These are phyloP conservation scores for Pseudozyma sp. DNA, from an alignment of 1,284 basidiomycete genomes.

Conservation along the genomic window DNA sequence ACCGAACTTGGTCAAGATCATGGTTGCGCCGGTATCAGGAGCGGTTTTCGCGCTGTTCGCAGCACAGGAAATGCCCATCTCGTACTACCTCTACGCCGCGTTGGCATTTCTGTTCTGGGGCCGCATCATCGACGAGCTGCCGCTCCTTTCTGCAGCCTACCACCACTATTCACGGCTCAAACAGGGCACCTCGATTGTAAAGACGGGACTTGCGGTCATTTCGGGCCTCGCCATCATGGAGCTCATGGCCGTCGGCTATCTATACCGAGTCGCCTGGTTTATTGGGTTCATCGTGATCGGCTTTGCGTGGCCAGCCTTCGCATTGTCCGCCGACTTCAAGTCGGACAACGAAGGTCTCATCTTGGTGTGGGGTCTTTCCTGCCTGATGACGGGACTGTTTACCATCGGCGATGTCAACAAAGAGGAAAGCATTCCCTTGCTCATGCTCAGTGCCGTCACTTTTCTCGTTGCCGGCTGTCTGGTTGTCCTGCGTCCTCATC, in stretches of 20 bases:
- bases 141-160: slow-evolving; percentile 28
- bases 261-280: slow-evolving; percentile 78
- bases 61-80: slow-evolving; percentile 77
- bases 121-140: slow-evolving; percentile 46
- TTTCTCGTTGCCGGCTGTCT: slow-evolving; percentile 37
- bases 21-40: slow-evolving; percentile 32
- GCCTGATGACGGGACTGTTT: slow-evolving; percentile 76
- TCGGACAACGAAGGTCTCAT: slow-evolving; percentile 65
- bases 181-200: not conserved
- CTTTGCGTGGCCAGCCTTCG: slow-evolving; percentile 73
- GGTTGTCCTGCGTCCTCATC: slow-evolving; percentile 16
- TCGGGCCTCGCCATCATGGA: slow-evolving; percentile 67
- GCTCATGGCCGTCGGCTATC: slow-evolving; percentile 77
- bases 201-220: slow-evolving; percentile 4
- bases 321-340: slow-evolving; percentile 46
- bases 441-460: slow-evolving; percentile 44
- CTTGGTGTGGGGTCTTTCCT: slow-evolving; percentile 73
- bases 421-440: slow-evolving; percentile 73
- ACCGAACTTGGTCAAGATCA: slow-evolving; percentile 18
- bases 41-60: slow-evolving; percentile 72
- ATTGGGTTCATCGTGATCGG: slow-evolving; percentile 77
- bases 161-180: slow-evolving; percentile 1
- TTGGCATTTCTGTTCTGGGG: slow-evolving; percentile 81
- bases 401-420: slow-evolving; percentile 81
- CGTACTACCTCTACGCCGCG: slow-evolving; percentile 80